Base-by-base conservation (phyloP, 495 filamentous ascomycete species). In the Penicillium parvum region DNA sequence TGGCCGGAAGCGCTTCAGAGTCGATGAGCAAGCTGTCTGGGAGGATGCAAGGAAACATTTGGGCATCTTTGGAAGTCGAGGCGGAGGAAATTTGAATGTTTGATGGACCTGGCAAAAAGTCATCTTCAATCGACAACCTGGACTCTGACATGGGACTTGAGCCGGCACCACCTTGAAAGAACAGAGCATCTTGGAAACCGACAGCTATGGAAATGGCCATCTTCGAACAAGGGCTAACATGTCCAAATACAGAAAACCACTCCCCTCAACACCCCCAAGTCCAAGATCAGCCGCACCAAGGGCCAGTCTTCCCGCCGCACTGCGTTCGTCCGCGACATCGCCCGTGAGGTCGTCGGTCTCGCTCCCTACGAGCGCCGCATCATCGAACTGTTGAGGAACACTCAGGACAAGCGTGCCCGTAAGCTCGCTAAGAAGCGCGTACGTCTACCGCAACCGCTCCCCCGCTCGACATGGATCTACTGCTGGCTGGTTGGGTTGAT, bases 381-480 rank as follows among this genome's bases (percentile, higher is more conserved):
- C 64, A 94, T 97, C 69, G 92, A 98, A 82, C 78, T 98, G 54
- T 83, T 98, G 68, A 88, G 92, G 57, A 98, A 97, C 81, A 82
- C 84, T 77, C 95, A 95, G 77, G 92, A 98, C 73, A 98, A 98
- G 86, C 88, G 92, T 74, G 92, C 92, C 50, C 79, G 92, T 53
- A 97, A 97, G 83, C 85, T 96, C 63, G 92, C 92, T 54, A 98
- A 98, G 91, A 96, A 95, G 85, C 80, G 92, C 73, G 87, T 88
- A 79, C 50, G 76, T 81, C 35, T 46, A 41, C 25, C 27, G 16
- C 22, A 9, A 12, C n/a, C 21, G 19, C 15, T n/a, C 5, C 23
- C 8, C 41, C 11, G 32, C 16, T 11, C 28, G 17, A 37, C 16
- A 9, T 19, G n/a, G 11, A 20, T 14, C 17, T 27, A 12, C 26